These are phyloP conservation scores for Macrocybe gigantea DNA, from an alignment of 768 basidiomycete species.

Conservation along the genomic window DNA sequence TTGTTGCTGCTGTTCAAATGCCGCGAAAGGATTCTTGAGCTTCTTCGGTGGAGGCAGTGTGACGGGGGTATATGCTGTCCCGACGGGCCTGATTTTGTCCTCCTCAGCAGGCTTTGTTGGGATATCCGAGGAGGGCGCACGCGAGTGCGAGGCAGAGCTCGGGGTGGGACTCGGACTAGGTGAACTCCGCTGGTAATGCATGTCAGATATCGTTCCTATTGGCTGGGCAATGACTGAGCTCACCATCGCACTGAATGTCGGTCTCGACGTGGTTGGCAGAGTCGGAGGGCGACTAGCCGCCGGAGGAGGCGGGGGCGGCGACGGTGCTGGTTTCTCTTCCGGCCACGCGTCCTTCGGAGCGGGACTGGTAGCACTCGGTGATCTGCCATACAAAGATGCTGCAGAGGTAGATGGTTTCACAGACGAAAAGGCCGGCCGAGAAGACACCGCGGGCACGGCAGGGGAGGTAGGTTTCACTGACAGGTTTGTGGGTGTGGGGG, in stretches of 20 bases:
- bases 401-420: constrained; percentile 33
- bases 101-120: constrained; percentile 71
- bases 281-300: constrained; percentile 43
- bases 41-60: constrained; percentile 80
- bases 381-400: constrained; percentile 36
- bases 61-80: constrained; percentile 87
- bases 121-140: constrained; percentile 36
- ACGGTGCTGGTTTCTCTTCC: constrained; percentile 36
- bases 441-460: constrained; percentile 26
- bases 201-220: neutral
- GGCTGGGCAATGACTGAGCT: neutral
- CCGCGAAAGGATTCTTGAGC: constrained; percentile 77
- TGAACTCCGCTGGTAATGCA: constrained; percentile 9
- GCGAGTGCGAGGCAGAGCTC: constrained; percentile 21
- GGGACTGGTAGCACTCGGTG: constrained; percentile 23
- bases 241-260: constrained; percentile 32
- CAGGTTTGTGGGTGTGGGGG: constrained; percentile 21
- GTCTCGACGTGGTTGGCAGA: constrained; percentile 34
- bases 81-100: constrained; percentile 80
- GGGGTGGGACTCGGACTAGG: constrained; percentile 3
- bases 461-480: constrained; percentile 28
- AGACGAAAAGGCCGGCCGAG: constrained; percentile 43
- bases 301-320: constrained; percentile 38
- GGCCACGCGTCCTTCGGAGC: constrained; percentile 57
- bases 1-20: constrained; percentile 46